phyloP scores from a whole-genome alignment of 306 rosid species.

The Citrullus mucosospermus region DNA sequence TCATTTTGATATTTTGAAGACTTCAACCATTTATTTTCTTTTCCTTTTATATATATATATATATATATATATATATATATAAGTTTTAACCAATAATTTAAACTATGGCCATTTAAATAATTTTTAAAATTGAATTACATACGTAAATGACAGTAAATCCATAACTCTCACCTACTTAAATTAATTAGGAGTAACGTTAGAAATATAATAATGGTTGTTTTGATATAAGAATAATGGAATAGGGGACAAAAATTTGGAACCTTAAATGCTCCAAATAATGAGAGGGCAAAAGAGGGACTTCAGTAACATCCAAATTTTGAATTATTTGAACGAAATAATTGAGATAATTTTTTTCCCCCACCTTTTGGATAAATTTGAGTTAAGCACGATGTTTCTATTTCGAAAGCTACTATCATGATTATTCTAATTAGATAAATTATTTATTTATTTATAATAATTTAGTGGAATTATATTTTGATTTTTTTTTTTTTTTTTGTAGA shows the following conservation, averaged over 20 bases:
- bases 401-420: not conserved
- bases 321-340: not conserved
- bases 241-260: not conserved
- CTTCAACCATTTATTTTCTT: not conserved
- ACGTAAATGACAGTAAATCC: not conserved
- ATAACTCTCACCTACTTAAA: not conserved
- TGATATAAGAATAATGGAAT: not conserved
- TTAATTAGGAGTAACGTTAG: not conserved
- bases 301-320: not conserved
- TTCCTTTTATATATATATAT: not conserved
- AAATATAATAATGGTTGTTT: not conserved
- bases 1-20: not conserved
- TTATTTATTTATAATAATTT: not conserved
- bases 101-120: not conserved
- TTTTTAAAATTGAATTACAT: not conserved
- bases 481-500: no score
- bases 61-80: no score
- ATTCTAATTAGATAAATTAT: no score
- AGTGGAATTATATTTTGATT: not conserved
- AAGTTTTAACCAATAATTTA: not conserved
- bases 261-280: conserved; percentile 4
- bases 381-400: not conserved
- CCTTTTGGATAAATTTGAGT: not conserved
- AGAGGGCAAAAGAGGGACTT: not conserved
- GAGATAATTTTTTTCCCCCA: not conserved